Percentiles rank a stretch among this genome's conserved stretches.
phyloP scores from a whole-genome alignment of 164 flowering plant species.

The grape (Vitis vinifera) region DNA sequence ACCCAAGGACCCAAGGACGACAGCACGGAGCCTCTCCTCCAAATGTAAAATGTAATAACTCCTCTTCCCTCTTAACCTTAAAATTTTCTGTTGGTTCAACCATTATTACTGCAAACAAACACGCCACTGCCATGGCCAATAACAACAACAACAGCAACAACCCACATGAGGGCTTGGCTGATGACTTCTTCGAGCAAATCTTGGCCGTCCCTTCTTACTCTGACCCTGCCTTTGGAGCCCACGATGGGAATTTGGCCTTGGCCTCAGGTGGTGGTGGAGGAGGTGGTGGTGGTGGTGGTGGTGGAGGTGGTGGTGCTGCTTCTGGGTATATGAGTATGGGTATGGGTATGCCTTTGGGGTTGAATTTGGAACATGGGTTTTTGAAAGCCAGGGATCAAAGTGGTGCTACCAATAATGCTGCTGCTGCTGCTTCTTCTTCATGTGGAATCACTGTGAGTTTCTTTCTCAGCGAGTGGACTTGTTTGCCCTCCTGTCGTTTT shows the following conservation, averaged over 20 bases:
- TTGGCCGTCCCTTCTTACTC: conserved; percentile 32
- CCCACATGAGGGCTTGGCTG: conserved; percentile 33
- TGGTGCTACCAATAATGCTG: conserved; percentile 6
- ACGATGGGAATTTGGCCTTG: no score
- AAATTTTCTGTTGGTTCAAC: background rate
- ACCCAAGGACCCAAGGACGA: no score
- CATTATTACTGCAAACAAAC: background rate
- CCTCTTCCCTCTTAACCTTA: background rate
- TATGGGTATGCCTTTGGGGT: conserved; percentile 33
- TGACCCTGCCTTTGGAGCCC: background rate
- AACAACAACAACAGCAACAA: background rate
- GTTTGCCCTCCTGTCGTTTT: background rate
- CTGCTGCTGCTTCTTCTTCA: conserved; percentile 16
- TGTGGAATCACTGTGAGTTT: conserved; percentile 20
- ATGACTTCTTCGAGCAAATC: conserved; percentile 55
- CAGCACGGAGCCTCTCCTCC: no score
- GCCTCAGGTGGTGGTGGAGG: conserved; percentile 7
- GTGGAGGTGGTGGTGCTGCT: conserved; percentile 6
- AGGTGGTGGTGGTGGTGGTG: conserved; percentile 15
- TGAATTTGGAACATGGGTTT: conserved; percentile 39
- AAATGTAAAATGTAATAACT: no score
- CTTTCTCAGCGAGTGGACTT: background rate
- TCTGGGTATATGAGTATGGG: conserved; percentile 19
- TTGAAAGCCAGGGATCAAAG: conserved; percentile 15
- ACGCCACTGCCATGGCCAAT: conserved; percentile 16